Percentiles rank a stretch among this genome's conserved stretches.
Evolutionary conservation across 441 rosid genomes (phyloP).

Genomic region (Capsella rubella): DNA sequence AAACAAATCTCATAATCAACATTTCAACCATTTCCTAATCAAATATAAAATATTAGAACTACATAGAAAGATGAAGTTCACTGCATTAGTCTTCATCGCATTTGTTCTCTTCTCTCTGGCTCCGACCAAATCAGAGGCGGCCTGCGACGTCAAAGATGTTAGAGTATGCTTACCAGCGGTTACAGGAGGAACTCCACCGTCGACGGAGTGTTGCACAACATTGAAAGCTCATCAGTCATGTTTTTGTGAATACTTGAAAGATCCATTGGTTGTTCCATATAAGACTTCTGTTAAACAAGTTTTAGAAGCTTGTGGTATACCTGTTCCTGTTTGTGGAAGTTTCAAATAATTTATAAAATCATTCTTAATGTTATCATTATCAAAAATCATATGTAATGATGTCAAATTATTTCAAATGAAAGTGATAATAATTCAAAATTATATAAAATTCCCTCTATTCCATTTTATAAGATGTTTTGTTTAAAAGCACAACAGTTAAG

Average conservation of each 20-base stretch:
- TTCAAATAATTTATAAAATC: background rate
- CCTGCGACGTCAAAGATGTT: background rate
- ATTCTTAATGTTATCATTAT: background rate
- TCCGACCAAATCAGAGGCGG: conserved; percentile 27
- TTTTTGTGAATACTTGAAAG: background rate
- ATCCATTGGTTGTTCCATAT: background rate
- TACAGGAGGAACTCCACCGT: background rate
- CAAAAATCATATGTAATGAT: background rate
- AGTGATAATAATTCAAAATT: no score
- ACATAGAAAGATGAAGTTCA: conserved; percentile 11
- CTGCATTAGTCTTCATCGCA: background rate
- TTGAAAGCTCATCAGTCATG: conserved; percentile 19
- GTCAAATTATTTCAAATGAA: background rate
- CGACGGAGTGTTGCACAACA: conserved; percentile 14
- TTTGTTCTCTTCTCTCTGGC: conserved; percentile 1
- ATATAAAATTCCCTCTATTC: no score
- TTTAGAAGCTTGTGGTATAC: background rate
- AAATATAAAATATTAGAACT: background rate
- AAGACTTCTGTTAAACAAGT: background rate
- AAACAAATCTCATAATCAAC: conserved; percentile 1
- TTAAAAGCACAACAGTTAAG: no score
- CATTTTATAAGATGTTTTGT: no score
- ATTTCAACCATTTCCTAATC: background rate
- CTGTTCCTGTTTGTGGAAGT: conserved; percentile 5
- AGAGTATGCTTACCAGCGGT: background rate